Evolutionary conservation across 805 yeast species (phyloP), one percentile per base, ranked within the genome.

Genomic region (Kazachstania psychrophila): DNA sequence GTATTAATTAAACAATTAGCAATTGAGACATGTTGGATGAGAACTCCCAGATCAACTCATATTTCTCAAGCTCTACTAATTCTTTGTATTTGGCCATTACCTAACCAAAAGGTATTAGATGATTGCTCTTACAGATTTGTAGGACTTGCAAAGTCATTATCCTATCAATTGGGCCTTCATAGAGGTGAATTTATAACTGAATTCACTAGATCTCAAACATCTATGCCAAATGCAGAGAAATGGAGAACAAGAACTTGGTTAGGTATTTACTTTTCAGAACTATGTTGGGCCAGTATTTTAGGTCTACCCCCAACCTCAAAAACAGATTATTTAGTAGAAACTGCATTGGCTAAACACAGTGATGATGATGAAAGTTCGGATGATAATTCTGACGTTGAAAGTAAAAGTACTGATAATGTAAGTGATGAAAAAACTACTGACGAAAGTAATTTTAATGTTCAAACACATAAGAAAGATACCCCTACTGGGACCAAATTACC

Each of bases 241-340:
- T 88, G 96, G 96, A 71, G 96, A 57, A 86, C 96, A 1, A 67
- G 95, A 47, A 75, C 95, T 1, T 88, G 96, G 96, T 63, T 86
- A 20, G 87, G 89, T 2, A 80, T 84, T 3, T 88, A 82, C 57
- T 81, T 87, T 52, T 70, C 85, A 31, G 96, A 87, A 54, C 94
- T 87, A 48, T 81, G 86, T 52, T 84, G 95, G 92, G 79, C 94
- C 4, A 80, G 94, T 10, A 75, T 78, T 25, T 60, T 87, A 31
- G 96, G 96, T 0, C 62, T 88, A 34, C 96, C 96, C 1, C 88
- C 95, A 1, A 77, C 86, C 5, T 72, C 84, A 47, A 84, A 78
- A 40, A 79, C 88, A 0, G 96, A 88, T 57, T 84, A 78, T 53
- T 62, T 87, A 28, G 64, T 88, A 23, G 95, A 87, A 48, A 75